These are phyloP conservation scores for Tolypocladium sp. DNA, from an alignment of 2,329 filamentous ascomycete species.

Conservation along the genomic window DNA sequence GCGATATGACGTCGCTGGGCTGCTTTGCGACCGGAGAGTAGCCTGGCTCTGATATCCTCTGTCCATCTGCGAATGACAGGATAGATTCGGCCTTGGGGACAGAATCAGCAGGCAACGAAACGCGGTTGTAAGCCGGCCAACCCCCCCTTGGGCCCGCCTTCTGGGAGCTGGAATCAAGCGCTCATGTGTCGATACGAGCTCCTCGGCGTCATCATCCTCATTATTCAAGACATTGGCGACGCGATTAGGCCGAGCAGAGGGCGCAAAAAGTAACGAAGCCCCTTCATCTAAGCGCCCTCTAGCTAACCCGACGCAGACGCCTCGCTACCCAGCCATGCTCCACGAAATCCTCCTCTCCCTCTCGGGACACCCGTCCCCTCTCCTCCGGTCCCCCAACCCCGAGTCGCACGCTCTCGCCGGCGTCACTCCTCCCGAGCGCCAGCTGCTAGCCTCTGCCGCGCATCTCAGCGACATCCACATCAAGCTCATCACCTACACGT, in stretches of 20 bases:
- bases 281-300: background rate
- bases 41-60: background rate
- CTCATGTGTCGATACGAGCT: constrained; percentile 48
- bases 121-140: background rate
- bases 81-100: background rate
- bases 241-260: constrained; percentile 25
- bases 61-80: background rate
- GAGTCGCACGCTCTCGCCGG: constrained; percentile 36
- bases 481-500: constrained; percentile 57
- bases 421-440: constrained; percentile 70
- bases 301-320: background rate
- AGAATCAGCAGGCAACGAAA: background rate
- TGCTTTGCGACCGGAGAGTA: background rate
- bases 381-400: constrained; percentile 54
- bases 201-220: constrained; percentile 39
- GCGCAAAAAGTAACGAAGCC: constrained; percentile 10
- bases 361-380: constrained; percentile 83
- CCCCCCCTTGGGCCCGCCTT: background rate
- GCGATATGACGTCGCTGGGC: background rate
- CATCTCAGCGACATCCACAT: constrained; percentile 72
- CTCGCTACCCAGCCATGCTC: constrained; percentile 54
- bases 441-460: constrained; percentile 68
- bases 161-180: background rate
- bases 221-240: constrained; percentile 33
- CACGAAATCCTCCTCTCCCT: constrained; percentile 97